Conservation (phyloP, 192 early-diverging fungal species). For the Backusella parvicylindrica region DNA sequence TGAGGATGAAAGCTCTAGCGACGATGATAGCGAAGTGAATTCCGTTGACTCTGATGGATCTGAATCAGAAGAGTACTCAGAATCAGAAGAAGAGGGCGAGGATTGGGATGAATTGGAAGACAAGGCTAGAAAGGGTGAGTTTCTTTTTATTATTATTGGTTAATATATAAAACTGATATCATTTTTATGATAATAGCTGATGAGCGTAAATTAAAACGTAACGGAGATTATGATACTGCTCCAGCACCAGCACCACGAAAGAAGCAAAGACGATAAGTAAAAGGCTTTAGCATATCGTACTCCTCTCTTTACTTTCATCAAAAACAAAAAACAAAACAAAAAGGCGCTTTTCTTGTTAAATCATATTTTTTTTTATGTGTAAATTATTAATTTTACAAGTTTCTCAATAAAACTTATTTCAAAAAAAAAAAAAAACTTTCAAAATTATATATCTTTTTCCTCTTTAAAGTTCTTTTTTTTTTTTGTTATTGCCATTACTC, state of each 20-base stretch:
- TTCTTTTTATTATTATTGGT: not conserved
- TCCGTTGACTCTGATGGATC: constrained; percentile 52
- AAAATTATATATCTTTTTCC: not conserved
- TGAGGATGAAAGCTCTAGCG: constrained; percentile 52
- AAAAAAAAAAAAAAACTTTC: not conserved
- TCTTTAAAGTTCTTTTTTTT: not conserved
- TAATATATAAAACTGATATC: not conserved
- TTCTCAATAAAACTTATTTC: not conserved
- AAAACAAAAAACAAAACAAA: no score
- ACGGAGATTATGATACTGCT: not conserved
- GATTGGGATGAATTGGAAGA: constrained; percentile 85
- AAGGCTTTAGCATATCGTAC: not conserved
- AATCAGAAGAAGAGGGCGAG: constrained; percentile 34
- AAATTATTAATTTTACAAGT: not conserved
- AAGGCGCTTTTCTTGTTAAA: no score
- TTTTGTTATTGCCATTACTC: not conserved
- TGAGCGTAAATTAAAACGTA: constrained; percentile 22
- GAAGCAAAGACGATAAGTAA: constrained; percentile 1
- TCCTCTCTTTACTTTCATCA: not conserved
- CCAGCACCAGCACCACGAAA: not conserved
- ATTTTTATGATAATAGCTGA: constrained; percentile 9
- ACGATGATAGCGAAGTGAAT: constrained; percentile 59
- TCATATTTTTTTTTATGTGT: no score
- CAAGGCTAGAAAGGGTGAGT: constrained; percentile 61
- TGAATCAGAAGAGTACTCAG: constrained; percentile 58